Base-by-base conservation (phyloP, 2,329 filamentous ascomycete species). In the Colletotrichum acutatum region DNA sequence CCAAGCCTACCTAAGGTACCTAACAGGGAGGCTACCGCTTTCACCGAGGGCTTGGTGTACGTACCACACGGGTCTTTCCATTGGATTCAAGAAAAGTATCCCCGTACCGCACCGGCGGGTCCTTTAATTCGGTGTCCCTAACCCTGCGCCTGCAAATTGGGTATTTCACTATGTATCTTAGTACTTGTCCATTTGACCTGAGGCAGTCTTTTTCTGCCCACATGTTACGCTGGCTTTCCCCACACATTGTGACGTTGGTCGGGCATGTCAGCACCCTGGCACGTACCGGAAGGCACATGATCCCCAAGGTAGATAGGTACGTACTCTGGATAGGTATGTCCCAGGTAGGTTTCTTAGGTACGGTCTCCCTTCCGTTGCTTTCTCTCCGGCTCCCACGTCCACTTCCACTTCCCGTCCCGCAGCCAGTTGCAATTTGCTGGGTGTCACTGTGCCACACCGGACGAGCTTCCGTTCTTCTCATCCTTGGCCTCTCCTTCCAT, bases 21-120 rank as follows among this genome's bases (percentile, higher is more conserved):
- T 34, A 62, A 63, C 66, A 72, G 66, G 60, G 59, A n/a, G n/a
- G 66, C 24, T 70, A 26, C 59, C 34, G 58, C 37, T 72, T 60
- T 28, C 37, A 37, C 64, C 57, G 34, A 68, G 19, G 9, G 3
- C 12, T 5, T n/a, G 42, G 7, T 9, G 19, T 49, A 49, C 42
- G 42, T 57, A 22, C 63, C 28, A 32, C 28, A 32, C 32, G 22
- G 28, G 32, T n/a, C 37, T 26, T 30, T 37, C 54, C 34, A 46
- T 26, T 30, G 32, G 24, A 59, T 24, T 26, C 34, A 24, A 22
- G 11, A 24, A 28, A 28, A 11, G 37, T 14, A 14, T 11, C 65
- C 34, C 56, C 68, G 56, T 71, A 60, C 37, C 32, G n/a, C 2
- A 3, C 22, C 8, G 9, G 61, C n/a, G 68, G 54, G 46, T 62